These are phyloP conservation scores for Pistacia integerrima DNA, from an alignment of 345 rosid genomes.

Conservation along the genomic window DNA sequence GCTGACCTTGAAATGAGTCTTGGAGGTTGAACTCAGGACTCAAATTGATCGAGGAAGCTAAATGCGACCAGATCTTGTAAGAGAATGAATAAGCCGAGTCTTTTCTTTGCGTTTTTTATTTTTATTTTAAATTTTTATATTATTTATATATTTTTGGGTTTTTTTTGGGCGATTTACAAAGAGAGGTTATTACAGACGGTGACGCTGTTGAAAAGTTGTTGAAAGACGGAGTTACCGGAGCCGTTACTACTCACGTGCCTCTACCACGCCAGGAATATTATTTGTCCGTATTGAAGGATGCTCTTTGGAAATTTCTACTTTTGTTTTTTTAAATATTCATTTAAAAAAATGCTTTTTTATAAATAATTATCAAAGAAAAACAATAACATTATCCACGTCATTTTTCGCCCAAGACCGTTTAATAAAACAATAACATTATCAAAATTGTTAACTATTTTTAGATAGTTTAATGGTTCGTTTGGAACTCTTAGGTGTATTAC, in stretches of 20 bases:
- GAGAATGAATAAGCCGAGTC: not conserved
- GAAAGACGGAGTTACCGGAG: not conserved
- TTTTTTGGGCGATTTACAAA: not conserved
- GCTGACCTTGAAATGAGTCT: slow-evolving; percentile 27
- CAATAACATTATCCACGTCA: too few species aligned
- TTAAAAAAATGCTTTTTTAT: too few species aligned
- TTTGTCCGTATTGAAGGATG: not conserved
- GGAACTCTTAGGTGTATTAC: too few species aligned
- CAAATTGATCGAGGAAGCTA: slow-evolving; percentile 11
- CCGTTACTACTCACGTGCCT: not conserved
- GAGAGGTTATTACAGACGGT: slow-evolving; percentile 3
- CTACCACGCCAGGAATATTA: not conserved
- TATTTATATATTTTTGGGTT: not conserved
- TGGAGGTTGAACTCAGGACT: not conserved
- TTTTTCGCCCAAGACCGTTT: too few species aligned
- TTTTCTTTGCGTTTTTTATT: not conserved
- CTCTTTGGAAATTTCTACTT: not conserved
- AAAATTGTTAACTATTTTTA: too few species aligned
- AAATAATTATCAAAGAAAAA: too few species aligned
- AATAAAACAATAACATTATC: too few species aligned
- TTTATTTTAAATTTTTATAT: not conserved
- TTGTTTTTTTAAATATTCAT: too few species aligned
- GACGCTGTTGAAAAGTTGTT: slow-evolving; percentile 20
- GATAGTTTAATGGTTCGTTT: too few species aligned
- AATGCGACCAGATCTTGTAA: slow-evolving; percentile 21